These are phyloP conservation scores for Xylaria cubensis DNA, from an alignment of 495 filamentous ascomycete genomes.

Conservation along the genomic window DNA sequence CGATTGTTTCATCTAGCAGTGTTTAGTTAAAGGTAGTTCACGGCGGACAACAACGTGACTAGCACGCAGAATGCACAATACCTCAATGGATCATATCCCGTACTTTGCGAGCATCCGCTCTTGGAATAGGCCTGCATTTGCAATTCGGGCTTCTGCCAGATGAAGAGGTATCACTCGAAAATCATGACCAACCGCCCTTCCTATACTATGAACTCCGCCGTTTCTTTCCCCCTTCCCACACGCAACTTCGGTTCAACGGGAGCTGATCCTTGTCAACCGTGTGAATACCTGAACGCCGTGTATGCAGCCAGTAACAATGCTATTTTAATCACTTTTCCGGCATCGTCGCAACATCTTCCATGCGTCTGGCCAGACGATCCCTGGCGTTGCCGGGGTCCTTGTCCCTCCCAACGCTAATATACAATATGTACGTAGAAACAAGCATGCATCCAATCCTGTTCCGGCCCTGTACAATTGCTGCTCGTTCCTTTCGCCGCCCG, in stretches of 20 bases:
- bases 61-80: neutral
- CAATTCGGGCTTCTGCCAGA: neutral
- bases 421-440: conserved; percentile 39
- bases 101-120: conserved; percentile 1
- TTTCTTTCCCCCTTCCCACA: conserved; percentile 30
- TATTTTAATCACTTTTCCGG: conserved; percentile 13
- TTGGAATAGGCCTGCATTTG: conserved; percentile 3
- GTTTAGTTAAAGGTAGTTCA: too few relatives aligned
- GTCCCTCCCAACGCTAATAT: conserved; percentile 35
- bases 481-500: conserved; percentile 22
- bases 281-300: conserved; percentile 41
- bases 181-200: conserved; percentile 25
- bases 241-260: conserved; percentile 29
- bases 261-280: conserved; percentile 29
- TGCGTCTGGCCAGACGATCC: conserved; percentile 17
- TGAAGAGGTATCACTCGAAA: conserved; percentile 24
- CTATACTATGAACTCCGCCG: conserved; percentile 34
- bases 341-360: conserved; percentile 20
- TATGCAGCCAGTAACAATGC: conserved; percentile 39
- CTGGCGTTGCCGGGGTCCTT: neutral
- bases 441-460: conserved; percentile 28
- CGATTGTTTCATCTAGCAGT: neutral
- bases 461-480: conserved; percentile 27
- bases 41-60: neutral
- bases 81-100: neutral